Base-by-base conservation (phyloP, 140 eudicot species). In the Senecio squalidus region DNA sequence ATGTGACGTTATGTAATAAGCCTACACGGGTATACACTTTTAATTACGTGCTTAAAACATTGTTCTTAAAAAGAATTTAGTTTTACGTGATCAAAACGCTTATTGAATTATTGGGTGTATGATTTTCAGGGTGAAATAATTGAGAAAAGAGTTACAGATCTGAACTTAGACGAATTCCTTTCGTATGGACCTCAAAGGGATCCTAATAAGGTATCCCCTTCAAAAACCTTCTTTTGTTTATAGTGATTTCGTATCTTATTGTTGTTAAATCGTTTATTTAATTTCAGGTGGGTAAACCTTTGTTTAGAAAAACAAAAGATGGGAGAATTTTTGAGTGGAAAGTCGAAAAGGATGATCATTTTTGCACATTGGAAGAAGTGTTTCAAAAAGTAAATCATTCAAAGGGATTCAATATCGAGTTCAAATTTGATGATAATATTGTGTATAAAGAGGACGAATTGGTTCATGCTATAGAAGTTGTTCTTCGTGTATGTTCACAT, bases 321-420 rank as follows among this genome's bases (percentile, higher is more conserved):
- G 93, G 97, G 29, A 69, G 77, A 43, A 65, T 89, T 6, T 57
- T 74, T 4, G 76, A 82, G 26, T 89, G 93, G 95, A 69, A 77
- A 50, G 95, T 82, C 15, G 84, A 85, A 55, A 71, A 66, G 9
- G 92, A 81, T 48, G 94, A 81, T 47, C 60, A 60, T 23, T 33
- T 73, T 6, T 89, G 95, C 71, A 84, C 95, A 13, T 39, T 89
- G 73, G 71, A 84, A 84, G 92, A 84, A 10, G 95, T 72, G 41
- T 89, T 84, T 62, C 59, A 67, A 45, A 72, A 69, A 23, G 74
- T 79, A 8, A 69, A 71, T 25, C 83, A 70, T 36, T 64, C 77
- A 33, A 33, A 74, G 43, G 97, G 97, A 18, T 89, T 89, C 72
- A 82, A 89, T 66, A 89, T 89, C 13, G 95, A 89, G 67, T 58